Percentiles rank a stretch among this genome's conserved stretches.
Evolutionary conservation across 176 grass and related monocot species (phyloP).

Genomic region (Puya raimondii): DNA sequence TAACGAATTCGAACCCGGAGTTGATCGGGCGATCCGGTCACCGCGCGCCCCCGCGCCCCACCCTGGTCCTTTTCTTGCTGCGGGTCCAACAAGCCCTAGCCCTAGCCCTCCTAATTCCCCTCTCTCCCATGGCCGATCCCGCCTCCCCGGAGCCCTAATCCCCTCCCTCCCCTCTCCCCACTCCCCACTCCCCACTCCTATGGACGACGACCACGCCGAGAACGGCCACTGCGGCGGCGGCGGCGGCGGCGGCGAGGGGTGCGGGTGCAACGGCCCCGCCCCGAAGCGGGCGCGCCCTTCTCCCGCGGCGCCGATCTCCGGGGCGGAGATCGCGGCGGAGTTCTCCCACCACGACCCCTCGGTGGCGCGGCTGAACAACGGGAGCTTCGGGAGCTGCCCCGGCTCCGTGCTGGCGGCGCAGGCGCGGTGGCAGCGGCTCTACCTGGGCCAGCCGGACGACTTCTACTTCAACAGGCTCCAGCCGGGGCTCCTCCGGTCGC

Average conservation of each 20-base stretch:
- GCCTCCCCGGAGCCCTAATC: not conserved
- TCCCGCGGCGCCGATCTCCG: constrained; percentile 23
- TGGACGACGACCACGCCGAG: constrained; percentile 10
- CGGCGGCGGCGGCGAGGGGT: not conserved
- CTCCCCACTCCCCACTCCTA: constrained; percentile 12
- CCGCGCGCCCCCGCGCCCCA: no score
- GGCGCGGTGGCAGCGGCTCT: constrained; percentile 48
- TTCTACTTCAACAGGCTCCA: constrained; percentile 81
- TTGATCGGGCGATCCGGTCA: no score
- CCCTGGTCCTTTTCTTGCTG: no score
- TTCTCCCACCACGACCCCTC: constrained; percentile 68
- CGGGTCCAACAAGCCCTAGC: not conserved
- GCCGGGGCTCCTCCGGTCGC: constrained; percentile 41
- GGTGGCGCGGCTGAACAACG: constrained; percentile 84
- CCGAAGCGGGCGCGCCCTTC: constrained; percentile 28
- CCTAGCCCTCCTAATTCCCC: not conserved
- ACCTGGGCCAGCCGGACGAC: constrained; percentile 71
- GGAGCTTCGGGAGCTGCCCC: constrained; percentile 88
- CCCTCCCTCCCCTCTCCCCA: constrained; percentile 3
- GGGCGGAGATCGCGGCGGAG: constrained; percentile 45
- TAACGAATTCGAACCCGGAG: no score
- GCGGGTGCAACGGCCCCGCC: constrained; percentile 3
- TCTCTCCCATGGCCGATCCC: not conserved
- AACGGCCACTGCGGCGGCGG: constrained; percentile 27
- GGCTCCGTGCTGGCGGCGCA: constrained; percentile 61